A percentile compares a stretch with the other conserved stretches of the same genome.
phyloP scores from a whole-genome alignment of 2,329 filamentous ascomycete genomes.

The Colletotrichum limetticola region DNA sequence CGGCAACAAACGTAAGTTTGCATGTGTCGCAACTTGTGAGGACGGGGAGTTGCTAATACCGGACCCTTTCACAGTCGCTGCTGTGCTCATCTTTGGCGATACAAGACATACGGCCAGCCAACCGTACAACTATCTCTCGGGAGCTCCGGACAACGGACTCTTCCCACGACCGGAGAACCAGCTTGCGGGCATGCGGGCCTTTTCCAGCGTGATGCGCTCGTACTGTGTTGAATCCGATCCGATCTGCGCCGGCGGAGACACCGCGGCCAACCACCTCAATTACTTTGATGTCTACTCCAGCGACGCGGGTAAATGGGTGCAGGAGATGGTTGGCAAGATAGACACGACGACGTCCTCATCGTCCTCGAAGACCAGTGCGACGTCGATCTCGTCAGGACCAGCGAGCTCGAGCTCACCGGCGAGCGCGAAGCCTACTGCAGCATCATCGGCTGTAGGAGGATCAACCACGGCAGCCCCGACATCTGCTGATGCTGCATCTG shows the following conservation, averaged over 20 bases:
- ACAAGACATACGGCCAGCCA: constrained; percentile 47
- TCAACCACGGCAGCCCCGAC: not conserved
- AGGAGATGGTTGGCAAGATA: constrained; percentile 10
- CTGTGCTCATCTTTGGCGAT: constrained; percentile 48
- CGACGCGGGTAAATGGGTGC: constrained; percentile 30
- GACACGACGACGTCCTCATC: constrained; percentile 4
- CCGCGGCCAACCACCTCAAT: constrained; percentile 46
- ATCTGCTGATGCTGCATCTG: not conserved
- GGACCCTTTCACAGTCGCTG: constrained; percentile 40
- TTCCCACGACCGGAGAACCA: constrained; percentile 44
- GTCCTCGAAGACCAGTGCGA: not conserved
- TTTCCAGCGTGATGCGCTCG: constrained; percentile 41
- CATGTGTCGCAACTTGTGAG: not conserved
- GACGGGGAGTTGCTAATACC: not conserved
- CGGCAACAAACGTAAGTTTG: constrained; percentile 46
- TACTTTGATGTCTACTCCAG: constrained; percentile 39
- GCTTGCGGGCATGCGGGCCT: constrained; percentile 43
- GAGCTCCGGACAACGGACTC: constrained; percentile 40
- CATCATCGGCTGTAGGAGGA: not conserved
- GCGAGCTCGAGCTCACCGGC: not conserved
- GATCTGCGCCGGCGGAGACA: constrained; percentile 50
- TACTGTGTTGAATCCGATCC: constrained; percentile 51
- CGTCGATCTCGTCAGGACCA: not conserved
- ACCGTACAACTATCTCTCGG: constrained; percentile 45
- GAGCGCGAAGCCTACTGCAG: not conserved